Conservation (phyloP, 345 rosid species). For the Fremontodendron californicum region DNA sequence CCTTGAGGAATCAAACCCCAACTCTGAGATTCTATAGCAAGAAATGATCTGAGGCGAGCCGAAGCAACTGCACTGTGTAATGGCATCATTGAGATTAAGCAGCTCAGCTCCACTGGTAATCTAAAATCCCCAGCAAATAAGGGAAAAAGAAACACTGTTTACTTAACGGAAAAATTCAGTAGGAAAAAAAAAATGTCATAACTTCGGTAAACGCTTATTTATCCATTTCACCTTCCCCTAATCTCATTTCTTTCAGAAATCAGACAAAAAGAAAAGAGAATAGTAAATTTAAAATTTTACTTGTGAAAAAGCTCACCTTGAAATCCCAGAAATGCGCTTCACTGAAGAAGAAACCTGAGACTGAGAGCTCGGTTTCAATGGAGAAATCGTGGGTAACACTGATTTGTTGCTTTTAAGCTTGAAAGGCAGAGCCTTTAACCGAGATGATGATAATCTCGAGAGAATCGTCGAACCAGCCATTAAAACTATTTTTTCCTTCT, state of each 20-base stretch:
- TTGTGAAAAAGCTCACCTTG: conserved; percentile 23
- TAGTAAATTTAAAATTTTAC: background rate
- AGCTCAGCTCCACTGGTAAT: conserved; percentile 37
- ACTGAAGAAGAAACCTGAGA: conserved; percentile 24
- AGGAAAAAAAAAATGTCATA: too few relatives aligned
- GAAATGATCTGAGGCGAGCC: conserved; percentile 27
- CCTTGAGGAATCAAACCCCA: conserved; percentile 41
- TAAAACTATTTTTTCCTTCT: background rate
- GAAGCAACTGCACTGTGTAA: conserved; percentile 34
- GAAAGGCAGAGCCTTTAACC: conserved; percentile 16
- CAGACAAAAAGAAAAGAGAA: background rate
- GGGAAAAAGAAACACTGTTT: background rate
- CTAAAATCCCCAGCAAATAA: conserved; percentile 3
- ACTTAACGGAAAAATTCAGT: too few relatives aligned
- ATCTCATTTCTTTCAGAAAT: background rate
- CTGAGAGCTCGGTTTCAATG: conserved; percentile 20
- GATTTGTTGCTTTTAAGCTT: conserved; percentile 22
- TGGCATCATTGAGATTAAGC: conserved; percentile 34
- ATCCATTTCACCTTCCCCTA: background rate
- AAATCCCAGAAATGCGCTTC: conserved; percentile 21
- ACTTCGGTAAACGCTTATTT: background rate
- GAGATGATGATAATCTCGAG: conserved; percentile 27
- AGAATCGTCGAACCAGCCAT: conserved; percentile 14
- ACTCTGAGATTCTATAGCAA: conserved; percentile 25
- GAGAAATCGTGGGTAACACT: conserved; percentile 17